A percentile compares a stretch with the other conserved stretches of the same genome.
These are phyloP conservation scores for Eucalyptus brandiana DNA, from an alignment of 345 rosid genomes.

Conservation along the genomic window DNA sequence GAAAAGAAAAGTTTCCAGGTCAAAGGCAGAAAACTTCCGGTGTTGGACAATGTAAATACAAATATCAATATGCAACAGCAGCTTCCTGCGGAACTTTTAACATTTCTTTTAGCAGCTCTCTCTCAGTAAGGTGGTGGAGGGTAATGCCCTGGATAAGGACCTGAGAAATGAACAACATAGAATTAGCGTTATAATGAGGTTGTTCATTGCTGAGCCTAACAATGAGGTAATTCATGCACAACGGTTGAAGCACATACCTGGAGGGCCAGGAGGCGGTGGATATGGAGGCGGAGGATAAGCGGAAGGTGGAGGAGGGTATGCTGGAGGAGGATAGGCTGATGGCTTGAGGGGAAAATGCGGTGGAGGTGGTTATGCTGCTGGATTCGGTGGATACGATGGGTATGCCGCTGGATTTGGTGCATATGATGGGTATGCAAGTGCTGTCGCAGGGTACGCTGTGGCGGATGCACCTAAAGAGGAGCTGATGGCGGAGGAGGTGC, in stretches of 20 bases:
- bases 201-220: background rate
- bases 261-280: slow-evolving; percentile 25
- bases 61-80: background rate
- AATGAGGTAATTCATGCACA: background rate
- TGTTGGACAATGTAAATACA: background rate
- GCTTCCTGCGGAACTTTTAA: background rate
- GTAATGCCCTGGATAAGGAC: slow-evolving; percentile 44
- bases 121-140: slow-evolving; percentile 51
- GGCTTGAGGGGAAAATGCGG: background rate
- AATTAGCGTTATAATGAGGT: background rate
- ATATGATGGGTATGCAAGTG: slow-evolving; percentile 15
- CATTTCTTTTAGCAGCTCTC: background rate
- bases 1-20: background rate
- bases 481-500: slow-evolving; percentile 11
- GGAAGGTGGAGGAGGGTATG: background rate
- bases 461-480: background rate
- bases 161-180: slow-evolving; percentile 7
- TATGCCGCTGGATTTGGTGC: background rate
- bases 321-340: background rate
- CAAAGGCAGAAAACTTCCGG: background rate
- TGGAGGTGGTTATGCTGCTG: background rate
- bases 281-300: slow-evolving; percentile 28
- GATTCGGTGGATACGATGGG: slow-evolving; percentile 4
- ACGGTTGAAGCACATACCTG: slow-evolving; percentile 12
- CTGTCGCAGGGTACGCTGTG: background rate